Conservation (phyloP, 2,329 filamentous ascomycete genomes). For the Colletotrichum navitas region DNA sequence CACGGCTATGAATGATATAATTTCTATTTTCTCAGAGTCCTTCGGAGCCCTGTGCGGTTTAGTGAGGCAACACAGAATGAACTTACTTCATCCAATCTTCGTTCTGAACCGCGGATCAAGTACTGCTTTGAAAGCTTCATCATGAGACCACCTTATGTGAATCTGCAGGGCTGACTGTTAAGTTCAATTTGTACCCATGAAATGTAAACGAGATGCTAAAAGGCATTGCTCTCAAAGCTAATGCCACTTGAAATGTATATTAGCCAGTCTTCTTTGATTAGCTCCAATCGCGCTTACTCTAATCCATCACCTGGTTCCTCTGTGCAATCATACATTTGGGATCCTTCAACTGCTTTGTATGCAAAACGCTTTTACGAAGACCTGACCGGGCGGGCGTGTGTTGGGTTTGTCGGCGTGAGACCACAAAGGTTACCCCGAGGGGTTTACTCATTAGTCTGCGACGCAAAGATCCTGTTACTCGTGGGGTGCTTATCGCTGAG, state of each 20-base stretch:
- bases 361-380: background rate
- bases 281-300: background rate
- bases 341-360: background rate
- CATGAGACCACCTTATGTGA: background rate
- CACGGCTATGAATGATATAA: background rate
- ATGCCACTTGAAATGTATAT: no score
- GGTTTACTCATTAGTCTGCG: no score
- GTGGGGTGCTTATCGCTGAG: no score
- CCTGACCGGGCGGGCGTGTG: no score
- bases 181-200: background rate
- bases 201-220: background rate
- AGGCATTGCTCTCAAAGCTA: no score
- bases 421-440: no score
- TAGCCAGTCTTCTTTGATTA: background rate
- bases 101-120: background rate
- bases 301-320: background rate
- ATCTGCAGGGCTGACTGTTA: background rate
- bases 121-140: background rate
- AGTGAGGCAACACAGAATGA: no score
- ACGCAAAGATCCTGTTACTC: no score
- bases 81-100: background rate
- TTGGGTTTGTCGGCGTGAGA: no score
- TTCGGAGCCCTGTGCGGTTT: background rate
- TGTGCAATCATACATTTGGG: background rate
- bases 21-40: background rate